These are phyloP conservation scores for Aphanomyces euteiches DNA, from an alignment of 352 stramenopile species.

Conservation along the genomic window DNA sequence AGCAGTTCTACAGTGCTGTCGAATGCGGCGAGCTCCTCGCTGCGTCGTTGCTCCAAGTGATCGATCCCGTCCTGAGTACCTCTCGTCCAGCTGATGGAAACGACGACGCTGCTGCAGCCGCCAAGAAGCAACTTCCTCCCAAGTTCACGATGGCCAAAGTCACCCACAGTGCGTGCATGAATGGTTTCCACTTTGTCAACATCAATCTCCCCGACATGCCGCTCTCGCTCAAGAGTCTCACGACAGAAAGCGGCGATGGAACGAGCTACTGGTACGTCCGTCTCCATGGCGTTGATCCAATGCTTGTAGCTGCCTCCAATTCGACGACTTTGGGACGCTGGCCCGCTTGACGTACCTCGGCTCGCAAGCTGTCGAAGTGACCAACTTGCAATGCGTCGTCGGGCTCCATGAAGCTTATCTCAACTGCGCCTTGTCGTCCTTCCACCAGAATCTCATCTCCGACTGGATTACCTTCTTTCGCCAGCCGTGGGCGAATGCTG, in stretches of 20 bases:
- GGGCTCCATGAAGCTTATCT: slow-evolving; percentile 83
- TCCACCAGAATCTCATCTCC: slow-evolving; percentile 56
- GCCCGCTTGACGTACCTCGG: slow-evolving; percentile 70
- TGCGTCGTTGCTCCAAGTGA: slow-evolving; percentile 50
- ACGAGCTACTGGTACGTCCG: slow-evolving; percentile 29
- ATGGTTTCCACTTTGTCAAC: slow-evolving; percentile 61
- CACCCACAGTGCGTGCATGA: slow-evolving; percentile 40
- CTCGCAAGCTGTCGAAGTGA: slow-evolving; percentile 45
- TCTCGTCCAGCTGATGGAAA: neutral
- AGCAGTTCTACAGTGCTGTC: slow-evolving; percentile 71
- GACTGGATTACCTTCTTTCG: slow-evolving; percentile 86
- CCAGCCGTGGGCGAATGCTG: slow-evolving; percentile 61
- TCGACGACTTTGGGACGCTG: slow-evolving; percentile 73
- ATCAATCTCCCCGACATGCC: slow-evolving; percentile 67
- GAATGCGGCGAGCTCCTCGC: slow-evolving; percentile 75
- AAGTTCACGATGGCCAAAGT: slow-evolving; percentile 72
- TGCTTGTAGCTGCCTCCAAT: slow-evolving; percentile 47
- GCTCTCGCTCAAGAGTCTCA: slow-evolving; percentile 52
- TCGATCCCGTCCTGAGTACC: slow-evolving; percentile 48
- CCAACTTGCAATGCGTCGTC: slow-evolving; percentile 70
- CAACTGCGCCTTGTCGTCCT: slow-evolving; percentile 75
- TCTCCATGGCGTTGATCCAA: neutral
- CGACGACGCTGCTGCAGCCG: neutral
- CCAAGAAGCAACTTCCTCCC: slow-evolving; percentile 39
- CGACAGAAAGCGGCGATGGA: slow-evolving; percentile 39